These are phyloP conservation scores for Aspergillus homomorphus DNA, from an alignment of 495 filamentous ascomycete genomes.

Conservation along the genomic window DNA sequence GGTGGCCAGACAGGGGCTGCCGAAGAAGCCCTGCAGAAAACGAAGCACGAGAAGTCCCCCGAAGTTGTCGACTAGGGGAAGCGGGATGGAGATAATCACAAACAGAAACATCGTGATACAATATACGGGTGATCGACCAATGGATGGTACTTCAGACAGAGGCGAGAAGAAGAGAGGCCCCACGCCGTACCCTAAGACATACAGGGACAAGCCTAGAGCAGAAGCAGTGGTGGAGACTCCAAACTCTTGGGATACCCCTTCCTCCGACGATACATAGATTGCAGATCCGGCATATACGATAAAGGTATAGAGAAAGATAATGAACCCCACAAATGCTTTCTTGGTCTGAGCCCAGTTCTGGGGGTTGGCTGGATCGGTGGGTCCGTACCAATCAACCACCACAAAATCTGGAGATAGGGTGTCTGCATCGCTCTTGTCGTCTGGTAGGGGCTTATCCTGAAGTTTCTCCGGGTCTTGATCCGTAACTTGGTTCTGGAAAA, in stretches of 20 bases:
- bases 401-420: constrained; percentile 15
- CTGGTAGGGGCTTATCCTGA: background rate
- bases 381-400: constrained; percentile 56
- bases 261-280: constrained; percentile 27
- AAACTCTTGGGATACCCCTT: constrained; percentile 39
- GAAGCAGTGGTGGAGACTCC: constrained; percentile 37
- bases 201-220: constrained; percentile 50
- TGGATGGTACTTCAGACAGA: constrained; percentile 41
- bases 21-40: constrained; percentile 50
- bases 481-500: background rate
- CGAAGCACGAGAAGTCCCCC: constrained; percentile 42
- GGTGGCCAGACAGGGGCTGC: constrained; percentile 44
- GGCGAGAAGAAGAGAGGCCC: constrained; percentile 45
- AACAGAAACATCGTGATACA: constrained; percentile 44
- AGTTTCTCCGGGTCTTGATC: background rate
- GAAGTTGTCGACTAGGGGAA: constrained; percentile 30
- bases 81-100: constrained; percentile 35
- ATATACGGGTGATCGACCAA: constrained; percentile 47
- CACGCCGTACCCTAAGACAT: constrained; percentile 49
- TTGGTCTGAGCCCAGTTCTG: constrained; percentile 49
- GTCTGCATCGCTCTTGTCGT: background rate
- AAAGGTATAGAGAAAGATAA: constrained; percentile 36
- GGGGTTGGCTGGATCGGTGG: constrained; percentile 52
- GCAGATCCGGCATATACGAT: constrained; percentile 37
- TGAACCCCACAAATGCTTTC: constrained; percentile 21